Evolutionary conservation across 2,329 filamentous ascomycete genomes (phyloP), one percentile per base, ranked within the genome.

Genomic region (Onygenales sp.): DNA sequence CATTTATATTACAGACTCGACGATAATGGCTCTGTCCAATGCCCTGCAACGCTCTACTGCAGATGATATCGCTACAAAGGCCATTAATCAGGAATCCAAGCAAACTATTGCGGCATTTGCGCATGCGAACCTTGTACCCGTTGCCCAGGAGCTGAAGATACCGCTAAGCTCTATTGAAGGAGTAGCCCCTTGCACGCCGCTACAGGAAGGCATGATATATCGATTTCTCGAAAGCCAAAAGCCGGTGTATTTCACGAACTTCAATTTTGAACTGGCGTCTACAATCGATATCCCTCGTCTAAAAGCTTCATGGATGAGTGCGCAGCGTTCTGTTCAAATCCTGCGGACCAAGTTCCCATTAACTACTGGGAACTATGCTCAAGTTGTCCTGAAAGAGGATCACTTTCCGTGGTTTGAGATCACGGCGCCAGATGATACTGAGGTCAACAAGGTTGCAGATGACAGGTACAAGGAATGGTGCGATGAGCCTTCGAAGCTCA

Each of bases 141-240:
- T 80, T 6, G 80, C 80, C 14, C 72, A 73, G 6, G 68, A 73
- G 3, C 70, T 95, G 0, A 68, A 69, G 0, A 57, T 85, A 1
- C 61, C 72, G 0, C 66, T 73, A 1, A 63, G 69, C 5, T 73
- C 82, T 1, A 78, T 95, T 8, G 86, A 93, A 62, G 80, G 81
- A 54, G 80, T 95, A 50, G 82, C 82, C 0, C 91, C 90, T 3
- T 95, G 91, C 64, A 94, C 91, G 0, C 81, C 90, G 0, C 72
- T 95, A 1, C 91, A 96, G 63, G 83, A 92, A 65, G 91, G 90
- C 0, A 92, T 96, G 74, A 82, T 95, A 49, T 85, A 86, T 5
- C 79, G 83, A 48, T 84, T 83, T 27, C 65, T 86, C 39, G 78
- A 81, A 8, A 81, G 73, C 14, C 69, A 76, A 0, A 65, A 72